phyloP scores from a whole-genome alignment of 2,329 filamentous ascomycete genomes.

The Aphanocladium album region DNA sequence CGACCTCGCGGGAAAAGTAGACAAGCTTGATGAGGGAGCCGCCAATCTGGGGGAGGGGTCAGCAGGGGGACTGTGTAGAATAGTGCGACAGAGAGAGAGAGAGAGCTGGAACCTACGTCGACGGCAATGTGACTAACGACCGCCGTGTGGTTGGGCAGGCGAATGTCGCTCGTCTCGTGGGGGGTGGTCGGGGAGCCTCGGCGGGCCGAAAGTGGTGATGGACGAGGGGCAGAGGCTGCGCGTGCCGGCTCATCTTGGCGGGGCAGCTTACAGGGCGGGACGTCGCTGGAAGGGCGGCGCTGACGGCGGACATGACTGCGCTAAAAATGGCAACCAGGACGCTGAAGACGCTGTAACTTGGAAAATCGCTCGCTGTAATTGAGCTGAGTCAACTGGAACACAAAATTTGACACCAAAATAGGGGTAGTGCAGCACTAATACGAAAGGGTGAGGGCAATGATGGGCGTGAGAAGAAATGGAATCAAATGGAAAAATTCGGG shows the following conservation, averaged over 20 bases:
- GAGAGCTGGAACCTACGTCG: constrained; percentile 60
- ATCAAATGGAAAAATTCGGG: too few relatives aligned
- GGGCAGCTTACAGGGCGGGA: not conserved
- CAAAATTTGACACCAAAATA: too few relatives aligned
- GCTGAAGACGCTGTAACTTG: not conserved
- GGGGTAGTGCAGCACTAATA: too few relatives aligned
- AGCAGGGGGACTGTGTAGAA: constrained; percentile 13
- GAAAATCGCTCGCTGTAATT: too few relatives aligned
- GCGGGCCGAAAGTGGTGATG: not conserved
- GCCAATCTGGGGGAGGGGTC: constrained; percentile 62
- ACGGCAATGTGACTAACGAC: constrained; percentile 96
- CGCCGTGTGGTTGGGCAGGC: constrained; percentile 91
- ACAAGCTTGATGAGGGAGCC: constrained; percentile 94
- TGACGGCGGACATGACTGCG: not conserved
- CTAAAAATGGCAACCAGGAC: not conserved
- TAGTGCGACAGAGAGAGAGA: constrained; percentile 13
- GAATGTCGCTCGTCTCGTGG: constrained; percentile 82
- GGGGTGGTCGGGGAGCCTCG: constrained; percentile 41
- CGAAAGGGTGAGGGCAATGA: too few relatives aligned
- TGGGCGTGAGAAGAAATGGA: too few relatives aligned
- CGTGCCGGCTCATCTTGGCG: too few relatives aligned
- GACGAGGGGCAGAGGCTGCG: not conserved
- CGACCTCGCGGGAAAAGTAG: constrained; percentile 87
- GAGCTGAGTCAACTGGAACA: too few relatives aligned
- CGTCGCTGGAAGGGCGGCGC: not conserved